Evolutionary conservation across 805 yeast species (phyloP).

Genomic region (Starmerella sirachaensis): DNA sequence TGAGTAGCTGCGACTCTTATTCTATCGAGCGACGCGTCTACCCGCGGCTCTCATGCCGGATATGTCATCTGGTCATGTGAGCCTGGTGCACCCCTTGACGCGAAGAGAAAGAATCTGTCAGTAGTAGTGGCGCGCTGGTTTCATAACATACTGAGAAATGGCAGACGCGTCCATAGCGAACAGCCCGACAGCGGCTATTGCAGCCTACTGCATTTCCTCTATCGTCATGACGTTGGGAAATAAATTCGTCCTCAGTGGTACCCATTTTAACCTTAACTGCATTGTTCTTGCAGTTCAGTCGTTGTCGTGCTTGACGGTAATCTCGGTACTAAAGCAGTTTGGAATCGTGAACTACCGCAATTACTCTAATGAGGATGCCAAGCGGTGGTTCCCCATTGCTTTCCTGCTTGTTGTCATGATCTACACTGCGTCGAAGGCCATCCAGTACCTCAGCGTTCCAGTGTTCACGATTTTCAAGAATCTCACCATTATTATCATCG

Average conservation of each 20-base stretch:
- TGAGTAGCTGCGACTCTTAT: too few relatives aligned
- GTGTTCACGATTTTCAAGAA: constrained; percentile 97
- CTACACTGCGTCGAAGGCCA: constrained; percentile 90
- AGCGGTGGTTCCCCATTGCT: constrained; percentile 90
- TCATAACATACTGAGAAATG: constrained; percentile 1
- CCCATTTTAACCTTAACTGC: constrained; percentile 72
- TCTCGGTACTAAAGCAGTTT: constrained; percentile 57
- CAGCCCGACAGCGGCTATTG: constrained; percentile 30
- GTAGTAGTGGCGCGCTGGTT: too few relatives aligned
- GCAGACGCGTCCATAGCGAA: constrained; percentile 21
- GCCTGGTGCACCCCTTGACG: too few relatives aligned
- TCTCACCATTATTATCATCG: constrained; percentile 89
- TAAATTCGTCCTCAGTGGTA: constrained; percentile 79
- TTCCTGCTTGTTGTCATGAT: constrained; percentile 82
- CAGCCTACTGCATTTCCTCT: constrained; percentile 75
- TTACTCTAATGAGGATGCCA: constrained; percentile 75
- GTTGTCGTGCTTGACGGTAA: constrained; percentile 63
- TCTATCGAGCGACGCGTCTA: too few relatives aligned
- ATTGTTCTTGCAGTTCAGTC: constrained; percentile 83
- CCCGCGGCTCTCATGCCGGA: too few relatives aligned
- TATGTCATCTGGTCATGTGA: too few relatives aligned
- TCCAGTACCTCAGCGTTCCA: constrained; percentile 83
- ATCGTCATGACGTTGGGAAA: constrained; percentile 96
- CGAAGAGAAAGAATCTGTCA: too few relatives aligned
- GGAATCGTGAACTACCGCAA: constrained; percentile 79